These are phyloP conservation scores for Acer negundo DNA, from an alignment of 345 rosid genomes.

Conservation along the genomic window DNA sequence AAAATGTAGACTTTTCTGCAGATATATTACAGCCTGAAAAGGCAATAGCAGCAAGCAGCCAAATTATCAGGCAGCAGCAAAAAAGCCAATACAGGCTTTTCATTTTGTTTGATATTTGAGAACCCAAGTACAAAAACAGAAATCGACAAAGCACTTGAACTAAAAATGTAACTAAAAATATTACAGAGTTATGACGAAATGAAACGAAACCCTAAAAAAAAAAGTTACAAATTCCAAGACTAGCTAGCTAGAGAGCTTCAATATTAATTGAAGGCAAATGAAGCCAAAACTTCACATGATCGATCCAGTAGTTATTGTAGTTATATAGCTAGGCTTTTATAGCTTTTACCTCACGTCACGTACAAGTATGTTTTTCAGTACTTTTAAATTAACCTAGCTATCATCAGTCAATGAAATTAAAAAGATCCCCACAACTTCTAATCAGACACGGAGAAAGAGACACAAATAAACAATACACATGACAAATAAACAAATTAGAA, in stretches of 20 bases:
- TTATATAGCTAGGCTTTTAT: no score
- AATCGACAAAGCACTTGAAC: conserved; percentile 2
- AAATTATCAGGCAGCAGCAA: not conserved
- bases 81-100: not conserved
- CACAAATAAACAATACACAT: not conserved
- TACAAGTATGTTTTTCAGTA: not conserved
- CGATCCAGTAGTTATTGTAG: not conserved
- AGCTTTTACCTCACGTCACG: conserved; percentile 9
- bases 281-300: conserved; percentile 8
- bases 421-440: conserved; percentile 4
- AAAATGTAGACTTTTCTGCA: not conserved
- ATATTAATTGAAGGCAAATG: not conserved
- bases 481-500: not conserved
- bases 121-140: not conserved
- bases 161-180: not conserved
- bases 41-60: not conserved
- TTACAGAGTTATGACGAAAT: not conserved
- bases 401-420: not conserved
- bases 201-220: not conserved
- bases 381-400: not conserved
- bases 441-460: not conserved
- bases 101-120: not conserved
- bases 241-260: not conserved
- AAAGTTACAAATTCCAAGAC: conserved; percentile 1
- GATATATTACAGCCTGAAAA: not conserved